Evolutionary conservation across 2,329 filamentous ascomycete species (phyloP).

Genomic region (Bimuria novae-zelandiae): DNA sequence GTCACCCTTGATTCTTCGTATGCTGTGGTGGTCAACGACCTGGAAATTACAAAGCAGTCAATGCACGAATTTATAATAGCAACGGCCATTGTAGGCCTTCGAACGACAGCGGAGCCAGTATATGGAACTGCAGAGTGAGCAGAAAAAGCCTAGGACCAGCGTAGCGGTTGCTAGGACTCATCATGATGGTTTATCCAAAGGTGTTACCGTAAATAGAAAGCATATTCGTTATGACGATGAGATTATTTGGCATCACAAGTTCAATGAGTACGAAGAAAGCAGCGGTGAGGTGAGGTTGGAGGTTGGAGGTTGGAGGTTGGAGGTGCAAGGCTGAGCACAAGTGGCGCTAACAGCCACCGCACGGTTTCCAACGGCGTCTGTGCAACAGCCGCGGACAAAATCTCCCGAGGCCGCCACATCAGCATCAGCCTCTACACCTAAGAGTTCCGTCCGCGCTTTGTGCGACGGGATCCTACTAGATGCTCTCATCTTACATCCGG

Average conservation of each 20-base stretch:
- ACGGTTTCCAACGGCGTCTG: too few species aligned
- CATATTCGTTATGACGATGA: background rate
- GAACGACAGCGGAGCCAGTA: too few species aligned
- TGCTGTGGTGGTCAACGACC: too few species aligned
- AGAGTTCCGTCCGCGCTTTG: conserved; percentile 1
- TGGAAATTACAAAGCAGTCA: too few species aligned
- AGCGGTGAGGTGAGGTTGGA: background rate
- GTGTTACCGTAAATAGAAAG: too few species aligned
- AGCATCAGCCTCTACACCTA: conserved; percentile 25
- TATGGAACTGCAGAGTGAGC: background rate
- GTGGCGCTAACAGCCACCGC: conserved; percentile 4
- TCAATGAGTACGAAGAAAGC: background rate
- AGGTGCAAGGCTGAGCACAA: background rate
- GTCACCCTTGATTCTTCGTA: too few species aligned
- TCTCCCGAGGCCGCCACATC: conserved; percentile 11
- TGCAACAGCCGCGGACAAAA: too few species aligned
- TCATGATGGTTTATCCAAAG: background rate
- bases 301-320: background rate
- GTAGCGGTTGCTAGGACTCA: background rate
- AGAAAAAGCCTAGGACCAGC: background rate
- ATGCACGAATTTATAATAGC: too few species aligned
- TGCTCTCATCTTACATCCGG: background rate
- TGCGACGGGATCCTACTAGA: background rate
- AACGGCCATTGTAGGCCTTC: background rate
- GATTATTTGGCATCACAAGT: too few species aligned